phyloP scores from a whole-genome alignment of 805 yeast genomes.

The Sugiyamaella floridensis region DNA sequence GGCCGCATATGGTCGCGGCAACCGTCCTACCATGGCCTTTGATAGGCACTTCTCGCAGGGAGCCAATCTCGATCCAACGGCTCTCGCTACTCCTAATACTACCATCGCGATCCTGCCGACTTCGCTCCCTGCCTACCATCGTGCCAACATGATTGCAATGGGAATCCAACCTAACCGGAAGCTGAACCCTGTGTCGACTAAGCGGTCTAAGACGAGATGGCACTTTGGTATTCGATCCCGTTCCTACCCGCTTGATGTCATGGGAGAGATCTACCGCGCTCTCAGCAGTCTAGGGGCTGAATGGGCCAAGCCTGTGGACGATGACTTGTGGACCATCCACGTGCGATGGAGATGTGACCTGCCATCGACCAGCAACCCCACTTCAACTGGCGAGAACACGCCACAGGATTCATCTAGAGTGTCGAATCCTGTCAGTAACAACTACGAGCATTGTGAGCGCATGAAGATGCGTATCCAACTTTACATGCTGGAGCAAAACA shows the following conservation, averaged over 20 bases:
- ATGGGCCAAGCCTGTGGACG: conserved; percentile 93
- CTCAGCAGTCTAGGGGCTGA: conserved; percentile 91
- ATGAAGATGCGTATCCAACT: conserved; percentile 97
- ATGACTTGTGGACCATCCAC: conserved; percentile 90
- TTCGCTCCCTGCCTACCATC: conserved; percentile 86
- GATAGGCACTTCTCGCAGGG: conserved; percentile 33
- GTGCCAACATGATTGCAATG: conserved; percentile 77
- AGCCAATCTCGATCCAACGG: conserved; percentile 17
- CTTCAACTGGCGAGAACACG: conserved; percentile 3
- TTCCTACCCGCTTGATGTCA: conserved; percentile 93
- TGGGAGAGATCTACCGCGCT: conserved; percentile 97
- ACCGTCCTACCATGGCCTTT: conserved; percentile 35
- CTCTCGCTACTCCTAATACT: conserved; percentile 48
- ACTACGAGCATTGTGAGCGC: conserved; percentile 41
- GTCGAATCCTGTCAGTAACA: conserved; percentile 6
- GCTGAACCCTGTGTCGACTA: conserved; percentile 44
- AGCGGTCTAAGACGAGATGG: conserved; percentile 93
- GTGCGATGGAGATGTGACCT: conserved; percentile 79
- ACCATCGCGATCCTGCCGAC: conserved; percentile 91
- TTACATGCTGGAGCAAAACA: conserved; percentile 92
- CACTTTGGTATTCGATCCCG: conserved; percentile 96
- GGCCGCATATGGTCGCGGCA: conserved; percentile 20
- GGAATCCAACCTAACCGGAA: conserved; percentile 41
- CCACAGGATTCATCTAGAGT: background rate
- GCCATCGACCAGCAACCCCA: conserved; percentile 5